Conservation (phyloP, 73 alveolate species). For the Tetrahymena thermophila region DNA sequence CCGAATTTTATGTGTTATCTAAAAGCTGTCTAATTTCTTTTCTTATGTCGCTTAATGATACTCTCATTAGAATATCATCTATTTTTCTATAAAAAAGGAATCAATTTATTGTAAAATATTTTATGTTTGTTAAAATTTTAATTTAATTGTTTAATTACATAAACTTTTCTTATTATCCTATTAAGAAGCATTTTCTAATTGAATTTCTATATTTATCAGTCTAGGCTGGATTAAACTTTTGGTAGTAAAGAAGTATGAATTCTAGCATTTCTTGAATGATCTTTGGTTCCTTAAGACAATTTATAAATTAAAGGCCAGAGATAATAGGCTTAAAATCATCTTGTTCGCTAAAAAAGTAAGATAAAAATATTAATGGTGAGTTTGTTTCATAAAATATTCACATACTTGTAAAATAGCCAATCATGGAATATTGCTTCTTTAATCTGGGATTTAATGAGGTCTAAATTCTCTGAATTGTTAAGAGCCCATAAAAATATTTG, state of each 20-base stretch:
- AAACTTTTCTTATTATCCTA: background rate
- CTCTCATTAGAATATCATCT: background rate
- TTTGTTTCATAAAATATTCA: background rate
- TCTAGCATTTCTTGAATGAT: background rate
- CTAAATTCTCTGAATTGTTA: background rate
- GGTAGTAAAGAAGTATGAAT: background rate
- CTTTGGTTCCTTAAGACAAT: background rate
- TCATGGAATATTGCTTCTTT: background rate
- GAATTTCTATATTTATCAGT: background rate
- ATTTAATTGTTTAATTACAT: background rate
- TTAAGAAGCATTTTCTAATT: background rate
- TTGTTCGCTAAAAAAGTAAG: background rate
- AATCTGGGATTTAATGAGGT: background rate
- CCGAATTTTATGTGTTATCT: background rate
- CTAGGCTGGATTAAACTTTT: background rate
- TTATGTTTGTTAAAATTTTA: background rate
- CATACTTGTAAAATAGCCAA: background rate
- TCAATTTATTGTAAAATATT: background rate
- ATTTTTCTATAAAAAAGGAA: background rate
- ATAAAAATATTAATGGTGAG: no score
- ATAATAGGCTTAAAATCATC: background rate
- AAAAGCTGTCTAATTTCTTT: background rate
- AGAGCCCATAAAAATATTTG: background rate
- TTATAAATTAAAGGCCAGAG: background rate
- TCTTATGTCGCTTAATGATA: background rate